Conservation (phyloP, 768 basidiomycete genomes). For the Phylloporus sp. region DNA sequence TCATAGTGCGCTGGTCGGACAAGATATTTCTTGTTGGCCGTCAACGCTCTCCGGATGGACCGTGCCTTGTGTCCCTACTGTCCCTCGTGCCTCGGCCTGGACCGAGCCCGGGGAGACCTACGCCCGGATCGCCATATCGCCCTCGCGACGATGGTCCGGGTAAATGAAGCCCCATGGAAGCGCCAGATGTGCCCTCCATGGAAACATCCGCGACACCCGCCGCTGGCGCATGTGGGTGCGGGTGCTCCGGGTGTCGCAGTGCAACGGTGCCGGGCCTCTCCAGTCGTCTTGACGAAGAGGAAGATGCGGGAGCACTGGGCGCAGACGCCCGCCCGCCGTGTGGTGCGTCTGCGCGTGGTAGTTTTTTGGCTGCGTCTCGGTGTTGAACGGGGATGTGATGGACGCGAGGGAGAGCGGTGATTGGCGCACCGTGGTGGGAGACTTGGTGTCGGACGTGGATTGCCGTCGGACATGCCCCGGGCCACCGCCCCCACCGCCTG, state of each 20-base stretch:
- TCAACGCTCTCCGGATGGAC: constrained; percentile 27
- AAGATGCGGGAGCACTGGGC: constrained; percentile 35
- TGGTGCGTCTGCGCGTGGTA: constrained; percentile 73
- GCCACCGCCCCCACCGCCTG: constrained; percentile 11
- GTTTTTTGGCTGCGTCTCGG: constrained; percentile 62
- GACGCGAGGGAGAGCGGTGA: constrained; percentile 40
- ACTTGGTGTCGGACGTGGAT: constrained; percentile 30
- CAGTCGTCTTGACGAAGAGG: constrained; percentile 25
- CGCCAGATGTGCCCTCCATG: constrained; percentile 24
- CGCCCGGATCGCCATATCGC: constrained; percentile 35
- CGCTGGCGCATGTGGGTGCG: constrained; percentile 17
- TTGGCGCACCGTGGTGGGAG: constrained; percentile 32
- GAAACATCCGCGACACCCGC: constrained; percentile 20
- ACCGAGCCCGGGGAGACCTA: constrained; percentile 19
- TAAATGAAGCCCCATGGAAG: constrained; percentile 28
- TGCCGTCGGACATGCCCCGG: constrained; percentile 25
- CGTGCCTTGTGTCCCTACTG: constrained; percentile 29
- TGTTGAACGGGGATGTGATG: constrained; percentile 40
- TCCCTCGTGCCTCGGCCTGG: constrained; percentile 36
- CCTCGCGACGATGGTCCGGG: constrained; percentile 29
- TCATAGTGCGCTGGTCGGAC: background rate
- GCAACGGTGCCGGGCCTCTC: constrained; percentile 35
- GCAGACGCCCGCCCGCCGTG: constrained; percentile 74
- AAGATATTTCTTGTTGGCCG: constrained; percentile 2
- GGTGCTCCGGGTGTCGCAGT: constrained; percentile 36